phyloP scores from a whole-genome alignment of 768 basidiomycete genomes.

The Leccinum aurantiacum region DNA sequence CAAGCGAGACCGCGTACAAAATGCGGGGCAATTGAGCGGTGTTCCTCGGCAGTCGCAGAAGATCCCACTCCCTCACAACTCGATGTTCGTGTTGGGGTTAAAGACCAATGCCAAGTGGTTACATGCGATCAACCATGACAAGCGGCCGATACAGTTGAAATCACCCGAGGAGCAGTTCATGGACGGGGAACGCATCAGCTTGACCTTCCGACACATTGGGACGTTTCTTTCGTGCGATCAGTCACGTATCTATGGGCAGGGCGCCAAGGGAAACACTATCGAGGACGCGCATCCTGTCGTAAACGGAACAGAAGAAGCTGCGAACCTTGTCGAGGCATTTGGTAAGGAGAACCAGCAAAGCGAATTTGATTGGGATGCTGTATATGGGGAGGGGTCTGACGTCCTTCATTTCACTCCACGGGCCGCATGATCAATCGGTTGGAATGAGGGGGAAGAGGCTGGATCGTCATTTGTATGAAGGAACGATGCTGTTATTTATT shows the following conservation, averaged over 20 bases:
- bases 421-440: slow-evolving; percentile 16
- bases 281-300: slow-evolving; percentile 56
- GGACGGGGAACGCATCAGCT: slow-evolving; percentile 69
- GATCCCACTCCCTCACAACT: slow-evolving; percentile 76
- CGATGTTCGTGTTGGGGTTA: slow-evolving; percentile 78
- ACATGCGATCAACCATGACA: slow-evolving; percentile 76
- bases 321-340: slow-evolving; percentile 58
- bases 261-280: slow-evolving; percentile 61
- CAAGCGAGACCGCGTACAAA: slow-evolving; percentile 49
- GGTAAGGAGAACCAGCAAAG: slow-evolving; percentile 71
- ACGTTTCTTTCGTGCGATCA: slow-evolving; percentile 62
- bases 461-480: slow-evolving; percentile 25
- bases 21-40: slow-evolving; percentile 15
- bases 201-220: slow-evolving; percentile 78
- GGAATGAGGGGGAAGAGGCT: slow-evolving; percentile 10
- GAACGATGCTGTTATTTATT: slow-evolving; percentile 25
- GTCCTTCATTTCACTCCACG: slow-evolving; percentile 54
- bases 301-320: slow-evolving; percentile 48
- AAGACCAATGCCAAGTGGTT: slow-evolving; percentile 74
- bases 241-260: slow-evolving; percentile 68
- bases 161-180: slow-evolving; percentile 51
- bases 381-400: slow-evolving; percentile 69
- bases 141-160: slow-evolving; percentile 57
- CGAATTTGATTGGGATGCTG: slow-evolving; percentile 67
- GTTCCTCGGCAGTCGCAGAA: slow-evolving; percentile 50